phyloP scores from a whole-genome alignment of 2,329 filamentous ascomycete species.

The Scedosporium aurantiacum region DNA sequence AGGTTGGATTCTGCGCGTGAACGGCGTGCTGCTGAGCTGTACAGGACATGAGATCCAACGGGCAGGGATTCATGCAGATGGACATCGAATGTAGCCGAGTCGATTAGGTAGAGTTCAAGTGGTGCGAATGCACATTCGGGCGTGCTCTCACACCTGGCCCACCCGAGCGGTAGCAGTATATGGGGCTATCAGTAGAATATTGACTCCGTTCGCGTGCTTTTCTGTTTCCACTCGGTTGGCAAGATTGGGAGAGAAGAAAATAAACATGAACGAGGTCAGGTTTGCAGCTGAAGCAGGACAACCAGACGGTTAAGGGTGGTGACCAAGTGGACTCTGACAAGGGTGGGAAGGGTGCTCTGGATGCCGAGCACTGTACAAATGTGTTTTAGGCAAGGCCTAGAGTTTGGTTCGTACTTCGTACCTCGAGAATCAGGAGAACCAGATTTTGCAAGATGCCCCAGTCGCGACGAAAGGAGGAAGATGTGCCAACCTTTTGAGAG shows the following conservation, averaged over 20 bases:
- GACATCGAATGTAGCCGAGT: not conserved
- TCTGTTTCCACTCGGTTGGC: not conserved
- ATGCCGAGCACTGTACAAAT: not conserved
- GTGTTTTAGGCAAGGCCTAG: not conserved
- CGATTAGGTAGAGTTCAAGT: not conserved
- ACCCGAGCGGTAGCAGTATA: not conserved
- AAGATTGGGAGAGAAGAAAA: not conserved
- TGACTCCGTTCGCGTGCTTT: not conserved
- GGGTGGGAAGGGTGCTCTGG: not conserved
- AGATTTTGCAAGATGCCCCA: no score
- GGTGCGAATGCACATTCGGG: not conserved
- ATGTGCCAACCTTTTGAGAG: no score
- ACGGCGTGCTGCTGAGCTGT: not conserved
- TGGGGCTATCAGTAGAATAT: not conserved
- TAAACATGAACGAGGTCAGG: not conserved
- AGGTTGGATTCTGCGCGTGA: not conserved
- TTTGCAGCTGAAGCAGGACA: not conserved
- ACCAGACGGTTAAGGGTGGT: not conserved
- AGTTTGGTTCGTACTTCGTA: no score
- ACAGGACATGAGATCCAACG: not conserved
- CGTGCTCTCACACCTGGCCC: not conserved
- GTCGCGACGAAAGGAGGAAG: no score
- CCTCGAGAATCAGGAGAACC: no score
- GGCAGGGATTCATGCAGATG: not conserved
- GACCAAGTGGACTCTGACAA: not conserved